Evolutionary conservation across 2,329 filamentous ascomycete genomes (phyloP), one percentile per base, ranked within the genome.

Genomic region (Colletotrichum lentis): DNA sequence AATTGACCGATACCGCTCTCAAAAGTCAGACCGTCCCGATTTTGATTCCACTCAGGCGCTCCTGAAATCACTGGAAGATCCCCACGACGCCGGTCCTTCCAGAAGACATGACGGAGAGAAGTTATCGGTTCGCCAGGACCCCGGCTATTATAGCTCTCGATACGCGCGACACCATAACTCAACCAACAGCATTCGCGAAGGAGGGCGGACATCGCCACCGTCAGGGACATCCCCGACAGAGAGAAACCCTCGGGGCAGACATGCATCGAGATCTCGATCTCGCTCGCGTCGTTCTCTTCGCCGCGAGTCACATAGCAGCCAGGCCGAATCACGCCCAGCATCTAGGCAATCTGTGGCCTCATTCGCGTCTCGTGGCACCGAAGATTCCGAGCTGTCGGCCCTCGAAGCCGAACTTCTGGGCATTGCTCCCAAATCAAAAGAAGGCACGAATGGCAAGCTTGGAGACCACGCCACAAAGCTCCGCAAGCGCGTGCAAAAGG

Each of bases 371-470:
- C 41, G 37, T 35, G 57, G 52, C n/a, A 57, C 58, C 16, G 63
- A 70, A 31, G 63, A 74, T 2, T 80, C 79, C 11, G 78, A 79
- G 8, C 70, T 80, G 49, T 78, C 79, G 64, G 80, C 77, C 7
- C 69, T 80, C 11, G 79, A 80, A 67, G 78, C 78, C 2, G 79
- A 80, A 61, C 75, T 80, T 2, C 70, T 80, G 1, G 79, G 79
- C 41, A 73, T 75, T 12, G 73, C 78, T 14, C 67, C 70, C 6
- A 80, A 77, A 67, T 27, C 57, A 5, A 69, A 68, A 22, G 72
- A 73, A 18, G 77, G 74, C 64, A 74, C 74, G 14, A 70, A 73
- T 0, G 73, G 75, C 22, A 74, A 74, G 41, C 64, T 70, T 5
- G 68, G 49, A 12, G 49, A 31, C 27, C 49, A 71, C 12, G 53